Base-by-base conservation (phyloP, 2,329 filamentous ascomycete species). In the Cercospora berteroae region DNA sequence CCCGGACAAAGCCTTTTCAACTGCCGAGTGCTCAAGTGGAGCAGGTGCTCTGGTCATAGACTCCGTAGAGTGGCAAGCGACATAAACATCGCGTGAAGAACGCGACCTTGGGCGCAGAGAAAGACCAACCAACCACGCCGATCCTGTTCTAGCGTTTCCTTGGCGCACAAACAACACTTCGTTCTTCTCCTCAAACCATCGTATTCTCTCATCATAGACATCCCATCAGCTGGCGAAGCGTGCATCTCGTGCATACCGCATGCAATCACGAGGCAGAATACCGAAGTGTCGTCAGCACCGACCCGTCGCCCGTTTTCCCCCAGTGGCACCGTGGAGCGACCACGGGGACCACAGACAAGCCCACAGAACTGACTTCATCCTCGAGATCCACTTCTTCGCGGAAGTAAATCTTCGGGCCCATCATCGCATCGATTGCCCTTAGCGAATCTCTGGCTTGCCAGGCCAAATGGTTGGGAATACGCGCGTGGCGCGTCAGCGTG, bases 361-460 rank as follows among this genome's bases (percentile, higher is more conserved):
- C 61, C 61, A 64, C 61, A 44, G n/a, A 29, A 31, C 61, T 64
- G 61, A 44, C 50, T 44, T 63, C 61, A 33, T 57, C 27, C 31
- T 33, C 12, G 27, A 36, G 60, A 42, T 63, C 60, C 60, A 63
- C 60, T 56, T 31, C 20, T 9, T 48, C 8, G 42, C 58, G 29
- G 18, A 33, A 31, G 20, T 42, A 50, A 50, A 55, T 10, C 27
- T 18, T 55, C 27, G 13, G 20, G 44, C 29, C 42, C 60, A 50
- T 48, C 25, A 50, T 33, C 27, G 9, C 18, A 33, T 52, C 27
- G 42, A 62, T 12, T 39, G 7, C 20, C 42, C 23, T 39, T 31
- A 50, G 60, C 60, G 27, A 36, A 57, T 31, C 55, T 33, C 55
- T n/a, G 27, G 18, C 29, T 42, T 31, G 61, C 61, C 23, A 44